Evolutionary conservation across 306 rosid genomes (phyloP), one percentile per base, ranked within the genome.

Genomic region (Neltuma alba): DNA sequence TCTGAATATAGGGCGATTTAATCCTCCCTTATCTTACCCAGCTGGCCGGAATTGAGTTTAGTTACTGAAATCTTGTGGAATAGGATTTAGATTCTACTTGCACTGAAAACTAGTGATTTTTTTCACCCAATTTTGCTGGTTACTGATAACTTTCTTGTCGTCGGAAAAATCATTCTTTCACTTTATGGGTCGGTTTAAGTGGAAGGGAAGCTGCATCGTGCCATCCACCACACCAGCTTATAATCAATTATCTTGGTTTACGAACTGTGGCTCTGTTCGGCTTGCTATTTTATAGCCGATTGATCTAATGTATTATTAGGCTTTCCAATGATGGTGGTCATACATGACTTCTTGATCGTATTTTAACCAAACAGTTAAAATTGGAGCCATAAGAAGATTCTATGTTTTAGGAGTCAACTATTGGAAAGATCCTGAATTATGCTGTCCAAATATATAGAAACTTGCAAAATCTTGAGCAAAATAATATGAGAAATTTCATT

Each of bases 121-220:
- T 55, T 57, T 40, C 38, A 18, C 18, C 16, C 28, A 45, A 44
- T 44, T 44, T 44, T 70, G 38, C 5, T 70, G 5, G 58, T 68
- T 68, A 15, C 34, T 15, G 7, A 74, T 34, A 30, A 23, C 41
- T 70, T 31, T 50, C 40, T 50, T 55, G 31, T 37, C 31, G 3
- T 74, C 20, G 21, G 20, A 64, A 60, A 21, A 54, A 36, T 23
- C 6, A 18, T 21, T 74, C 18, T 74, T 38, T 57, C 16, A 10
- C 28, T 28, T 10, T 75, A 9, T 34, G 7, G 44, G 21, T 65
- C 14, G 18, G 72, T 33, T 27, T 61, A 21, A 23, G 37, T 45
- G 63, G 60, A 63, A 47, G 33, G 36, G 48, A 36, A 62, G 71
- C 9, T 42, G 58, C 44, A 41, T 34, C 30, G 41, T 75, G 79